A percentile compares a stretch with the other conserved stretches of the same genome.
phyloP scores from a whole-genome alignment of 176 grass and related monocot genomes.

The Triticum urartu region DNA sequence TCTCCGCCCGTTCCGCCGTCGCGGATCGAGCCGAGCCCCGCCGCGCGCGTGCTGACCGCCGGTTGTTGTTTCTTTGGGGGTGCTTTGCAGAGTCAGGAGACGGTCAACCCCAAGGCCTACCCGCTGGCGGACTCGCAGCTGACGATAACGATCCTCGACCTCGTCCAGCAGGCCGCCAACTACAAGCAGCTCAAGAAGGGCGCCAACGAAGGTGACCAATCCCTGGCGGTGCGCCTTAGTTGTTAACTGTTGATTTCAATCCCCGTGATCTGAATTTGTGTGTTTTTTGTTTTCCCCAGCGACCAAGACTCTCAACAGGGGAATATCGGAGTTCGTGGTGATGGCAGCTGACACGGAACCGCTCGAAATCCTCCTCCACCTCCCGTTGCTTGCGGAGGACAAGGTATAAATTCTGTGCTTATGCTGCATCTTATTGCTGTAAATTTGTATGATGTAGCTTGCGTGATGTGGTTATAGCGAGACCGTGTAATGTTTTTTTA shows the following conservation, averaged over 20 bases:
- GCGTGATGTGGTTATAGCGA: neutral
- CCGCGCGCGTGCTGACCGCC: neutral
- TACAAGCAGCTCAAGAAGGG: conserved; percentile 96
- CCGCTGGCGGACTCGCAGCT: conserved; percentile 81
- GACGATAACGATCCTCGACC: conserved; percentile 64
- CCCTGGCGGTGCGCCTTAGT: neutral
- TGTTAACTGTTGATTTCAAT: neutral
- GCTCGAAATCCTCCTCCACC: conserved; percentile 83
- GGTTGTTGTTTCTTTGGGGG: neutral
- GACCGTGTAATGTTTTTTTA: neutral
- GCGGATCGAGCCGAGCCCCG: neutral
- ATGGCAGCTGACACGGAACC: conserved; percentile 89
- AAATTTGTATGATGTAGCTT: neutral
- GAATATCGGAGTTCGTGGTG: conserved; percentile 84
- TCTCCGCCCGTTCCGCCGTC: neutral
- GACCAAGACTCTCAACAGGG: conserved; percentile 84
- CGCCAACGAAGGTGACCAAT: conserved; percentile 71
- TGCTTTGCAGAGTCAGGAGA: conserved; percentile 58
- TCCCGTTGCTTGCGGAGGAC: conserved; percentile 78
- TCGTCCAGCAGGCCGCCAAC: conserved; percentile 77
- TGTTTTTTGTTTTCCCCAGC: conserved; percentile 22
- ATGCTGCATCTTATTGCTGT: neutral
- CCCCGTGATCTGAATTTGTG: neutral
- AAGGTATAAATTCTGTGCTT: conserved; percentile 39
- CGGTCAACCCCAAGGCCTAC: conserved; percentile 88